Evolutionary conservation across 495 filamentous ascomycete species (phyloP), one percentile per base, ranked within the genome.

Genomic region (Penicillium taxi): DNA sequence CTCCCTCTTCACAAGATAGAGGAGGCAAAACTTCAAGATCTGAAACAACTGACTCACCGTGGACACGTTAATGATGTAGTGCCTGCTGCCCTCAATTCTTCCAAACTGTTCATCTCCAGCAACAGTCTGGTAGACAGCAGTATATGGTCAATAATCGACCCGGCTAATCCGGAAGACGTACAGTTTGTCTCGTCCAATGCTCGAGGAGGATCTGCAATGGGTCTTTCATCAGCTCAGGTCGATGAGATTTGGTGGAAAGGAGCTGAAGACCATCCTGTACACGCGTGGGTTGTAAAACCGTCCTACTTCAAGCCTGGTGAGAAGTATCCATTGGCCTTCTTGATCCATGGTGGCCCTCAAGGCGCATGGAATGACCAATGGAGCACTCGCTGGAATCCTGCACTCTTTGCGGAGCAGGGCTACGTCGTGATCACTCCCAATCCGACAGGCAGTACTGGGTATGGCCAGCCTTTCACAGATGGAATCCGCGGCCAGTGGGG

Each of bases 301-400:
- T 86, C 84, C 1, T 59, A 75, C 46, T 94, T 91, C 52, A 74
- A 86, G 51, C 57, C 74, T 5, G 62, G 63, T 9, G 71, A 84
- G 53, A 84, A 80, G 45, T 94, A 94, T 54, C 88, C 87, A 0
- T 61, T 96, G 21, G 78, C 80, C 2, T 86, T 86, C 44, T 52
- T 94, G 25, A 84, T 96, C 32, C 89, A 96, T 45, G 89, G 89
- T 33, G 89, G 89, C 0, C 88, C 88, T 0, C 87, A 94, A 52
- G 82, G 82, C 5, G 80, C 84, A 1, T 94, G 87, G 86, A 72
- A 68, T 5, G 84, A 94, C 51, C 63, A 74, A 19, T 94, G 88
- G 88, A 81, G 74, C 41, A 94, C 84, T 1, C 69, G 89, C 11
- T 94, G 89, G 89, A 96, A 96, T 44, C 86, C 84, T 0, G 86